A percentile compares a stretch with the other conserved stretches of the same genome.
phyloP scores from a whole-genome alignment of 2,329 filamentous ascomycete genomes.

The Neopestalotiopsis rosae region DNA sequence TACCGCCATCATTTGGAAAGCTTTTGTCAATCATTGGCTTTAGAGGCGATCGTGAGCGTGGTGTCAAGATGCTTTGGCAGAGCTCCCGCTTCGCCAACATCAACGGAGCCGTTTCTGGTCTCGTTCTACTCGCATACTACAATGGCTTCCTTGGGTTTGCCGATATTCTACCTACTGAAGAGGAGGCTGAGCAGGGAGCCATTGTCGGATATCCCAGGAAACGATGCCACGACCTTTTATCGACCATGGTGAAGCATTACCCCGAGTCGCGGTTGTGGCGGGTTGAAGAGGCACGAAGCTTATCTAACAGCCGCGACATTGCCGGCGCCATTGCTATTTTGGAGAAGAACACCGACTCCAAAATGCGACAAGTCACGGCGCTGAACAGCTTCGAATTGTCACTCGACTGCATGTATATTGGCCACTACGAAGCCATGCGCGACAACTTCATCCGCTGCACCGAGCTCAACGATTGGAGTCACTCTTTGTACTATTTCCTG shows the following conservation, averaged over 20 bases:
- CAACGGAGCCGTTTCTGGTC: constrained; percentile 87
- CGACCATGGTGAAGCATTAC: constrained; percentile 77
- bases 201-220: constrained; percentile 74
- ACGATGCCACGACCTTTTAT: constrained; percentile 70
- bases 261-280: constrained; percentile 86
- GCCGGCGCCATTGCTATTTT: constrained; percentile 72
- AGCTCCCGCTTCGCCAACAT: constrained; percentile 85
- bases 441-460: constrained; percentile 76
- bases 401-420: constrained; percentile 77
- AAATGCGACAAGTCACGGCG: constrained; percentile 87
- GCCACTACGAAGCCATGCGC: constrained; percentile 77
- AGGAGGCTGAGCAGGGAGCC: constrained; percentile 58
- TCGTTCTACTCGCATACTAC: constrained; percentile 85
- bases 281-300: constrained; percentile 83
- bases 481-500: constrained; percentile 88
- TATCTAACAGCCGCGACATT: constrained; percentile 70
- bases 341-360: constrained; percentile 62
- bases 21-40: constrained; percentile 91
- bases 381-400: constrained; percentile 86
- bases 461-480: constrained; percentile 89
- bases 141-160: constrained; percentile 85
- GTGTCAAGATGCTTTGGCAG: constrained; percentile 87
- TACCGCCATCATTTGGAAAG: constrained; percentile 88
- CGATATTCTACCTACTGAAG: constrained; percentile 77
- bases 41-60: constrained; percentile 82